Conservation (phyloP, 2,329 filamentous ascomycete species). For the Neofusicoccum sp. region DNA sequence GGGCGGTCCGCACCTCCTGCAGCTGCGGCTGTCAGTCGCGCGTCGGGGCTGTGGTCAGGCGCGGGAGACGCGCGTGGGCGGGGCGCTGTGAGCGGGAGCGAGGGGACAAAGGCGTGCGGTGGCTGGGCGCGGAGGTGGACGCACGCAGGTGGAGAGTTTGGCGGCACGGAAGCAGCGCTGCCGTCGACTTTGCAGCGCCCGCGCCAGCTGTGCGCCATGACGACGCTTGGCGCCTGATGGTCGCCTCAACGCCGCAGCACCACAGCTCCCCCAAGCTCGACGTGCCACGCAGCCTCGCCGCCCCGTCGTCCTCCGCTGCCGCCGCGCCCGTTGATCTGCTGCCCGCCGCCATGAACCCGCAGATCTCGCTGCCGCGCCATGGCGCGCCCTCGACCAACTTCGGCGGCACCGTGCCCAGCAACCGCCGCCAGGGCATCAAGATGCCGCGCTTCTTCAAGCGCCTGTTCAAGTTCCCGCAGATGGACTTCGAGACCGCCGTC, state of each 20-base stretch:
- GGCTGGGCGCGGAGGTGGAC: not conserved
- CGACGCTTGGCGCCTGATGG: slow-evolving; percentile 11
- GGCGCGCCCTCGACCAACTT: slow-evolving; percentile 51
- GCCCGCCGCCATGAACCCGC: slow-evolving; percentile 52
- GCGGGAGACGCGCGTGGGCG: not conserved
- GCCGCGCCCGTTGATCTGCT: not conserved
- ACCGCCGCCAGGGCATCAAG: slow-evolving; percentile 53
- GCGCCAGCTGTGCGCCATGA: slow-evolving; percentile 10
- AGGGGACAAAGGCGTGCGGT: not conserved
- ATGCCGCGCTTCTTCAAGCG: slow-evolving; percentile 68
- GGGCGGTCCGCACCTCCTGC: slow-evolving; percentile 3
- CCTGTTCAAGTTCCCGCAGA: slow-evolving; percentile 69
- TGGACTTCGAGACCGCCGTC: slow-evolving; percentile 72
- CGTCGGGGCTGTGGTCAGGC: not conserved
- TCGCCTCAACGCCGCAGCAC: not conserved
- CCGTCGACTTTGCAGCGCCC: slow-evolving; percentile 10
- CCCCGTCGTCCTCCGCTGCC: not conserved
- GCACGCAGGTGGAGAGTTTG: slow-evolving; percentile 2
- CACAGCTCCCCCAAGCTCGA: slow-evolving; percentile 10
- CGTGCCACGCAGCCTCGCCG: slow-evolving; percentile 1
- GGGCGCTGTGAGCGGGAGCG: not conserved
- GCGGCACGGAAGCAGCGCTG: slow-evolving; percentile 9
- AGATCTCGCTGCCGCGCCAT: slow-evolving; percentile 59
- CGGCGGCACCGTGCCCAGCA: slow-evolving; percentile 49
- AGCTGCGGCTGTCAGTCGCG: slow-evolving; percentile 8